Percentiles rank a stretch among this genome's conserved stretches.
These are phyloP conservation scores for Coemansia sp. DNA, from an alignment of 192 early-diverging fungal species.

Conservation along the genomic window DNA sequence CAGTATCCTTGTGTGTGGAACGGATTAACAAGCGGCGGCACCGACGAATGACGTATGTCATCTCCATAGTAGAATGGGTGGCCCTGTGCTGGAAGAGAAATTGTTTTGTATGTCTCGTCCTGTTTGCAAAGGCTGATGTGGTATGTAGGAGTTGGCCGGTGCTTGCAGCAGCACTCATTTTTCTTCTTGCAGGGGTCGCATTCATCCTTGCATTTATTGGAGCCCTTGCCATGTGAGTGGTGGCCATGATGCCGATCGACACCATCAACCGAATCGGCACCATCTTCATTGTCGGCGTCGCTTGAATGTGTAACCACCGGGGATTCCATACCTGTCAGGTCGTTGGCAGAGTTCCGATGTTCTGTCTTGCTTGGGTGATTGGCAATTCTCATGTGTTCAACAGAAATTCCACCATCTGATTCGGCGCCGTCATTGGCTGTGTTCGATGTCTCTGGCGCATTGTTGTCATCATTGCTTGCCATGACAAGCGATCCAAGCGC, in stretches of 20 bases:
- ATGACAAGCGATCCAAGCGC: conserved; percentile 3
- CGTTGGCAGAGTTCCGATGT: neutral
- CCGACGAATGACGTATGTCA: conserved; percentile 15
- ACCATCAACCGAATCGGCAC: conserved; percentile 5
- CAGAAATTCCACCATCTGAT: neutral
- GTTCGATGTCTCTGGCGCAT: neutral
- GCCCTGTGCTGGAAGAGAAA: conserved; percentile 45
- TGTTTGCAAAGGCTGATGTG: conserved; percentile 29
- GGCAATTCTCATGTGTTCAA: neutral
- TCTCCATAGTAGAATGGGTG: conserved; percentile 31
- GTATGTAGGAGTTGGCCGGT: conserved; percentile 41
- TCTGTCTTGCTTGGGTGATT: neutral
- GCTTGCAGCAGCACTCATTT: conserved; percentile 20
- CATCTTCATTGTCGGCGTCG: neutral
- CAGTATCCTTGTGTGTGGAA: conserved; percentile 30
- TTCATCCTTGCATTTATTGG: conserved; percentile 8
- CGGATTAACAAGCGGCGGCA: conserved; percentile 17
- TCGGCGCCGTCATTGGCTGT: neutral
- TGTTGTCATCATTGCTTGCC: neutral
- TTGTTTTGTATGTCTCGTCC: conserved; percentile 38
- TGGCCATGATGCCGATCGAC: conserved; percentile 10
- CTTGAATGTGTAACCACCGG: neutral
- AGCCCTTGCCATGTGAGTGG: conserved; percentile 5
- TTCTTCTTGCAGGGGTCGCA: conserved; percentile 3
- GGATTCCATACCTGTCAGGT: neutral